Conservation (phyloP, 108 stramenopile species). For the Pseudonitzschia multistriata region DNA sequence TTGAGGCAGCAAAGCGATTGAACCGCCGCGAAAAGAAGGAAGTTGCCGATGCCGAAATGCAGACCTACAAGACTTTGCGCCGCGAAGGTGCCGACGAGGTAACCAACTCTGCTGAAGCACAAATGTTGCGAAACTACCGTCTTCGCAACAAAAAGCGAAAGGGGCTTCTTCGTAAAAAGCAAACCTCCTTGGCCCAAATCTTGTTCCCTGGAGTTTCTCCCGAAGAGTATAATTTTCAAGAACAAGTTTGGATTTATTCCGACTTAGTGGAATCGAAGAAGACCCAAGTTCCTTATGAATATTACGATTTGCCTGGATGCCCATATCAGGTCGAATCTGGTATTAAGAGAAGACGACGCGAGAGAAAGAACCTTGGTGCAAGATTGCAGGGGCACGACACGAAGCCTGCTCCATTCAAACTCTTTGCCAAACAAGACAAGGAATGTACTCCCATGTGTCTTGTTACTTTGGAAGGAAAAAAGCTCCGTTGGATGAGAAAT, state of each 20-base stretch:
- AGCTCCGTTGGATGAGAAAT: constrained; percentile 65
- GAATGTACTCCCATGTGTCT: constrained; percentile 60
- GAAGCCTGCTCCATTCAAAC: constrained; percentile 61
- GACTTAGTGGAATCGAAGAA: constrained; percentile 73
- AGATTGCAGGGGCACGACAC: constrained; percentile 70
- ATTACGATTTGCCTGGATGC: constrained; percentile 90
- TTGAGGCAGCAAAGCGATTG: constrained; percentile 39
- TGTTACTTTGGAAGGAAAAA: constrained; percentile 53
- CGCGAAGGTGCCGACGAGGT: constrained; percentile 40
- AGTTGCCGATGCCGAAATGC: constrained; percentile 30
- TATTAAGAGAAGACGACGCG: constrained; percentile 19
- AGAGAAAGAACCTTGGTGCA: constrained; percentile 66
- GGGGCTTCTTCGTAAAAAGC: constrained; percentile 53
- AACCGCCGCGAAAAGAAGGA: constrained; percentile 43
- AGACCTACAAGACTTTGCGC: constrained; percentile 33
- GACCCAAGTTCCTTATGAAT: constrained; percentile 90
- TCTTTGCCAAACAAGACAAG: constrained; percentile 46
- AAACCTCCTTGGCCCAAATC: constrained; percentile 49
- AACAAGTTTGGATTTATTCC: constrained; percentile 57
- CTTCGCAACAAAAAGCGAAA: constrained; percentile 65
- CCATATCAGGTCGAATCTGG: constrained; percentile 4
- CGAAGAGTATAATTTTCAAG: constrained; percentile 51
- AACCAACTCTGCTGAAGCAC: constrained; percentile 37
- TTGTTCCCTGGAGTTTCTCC: constrained; percentile 76
- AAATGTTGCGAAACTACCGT: constrained; percentile 38